Base-by-base conservation (phyloP, 2,329 filamentous ascomycete genomes). In the Stylonectria norvegica region DNA sequence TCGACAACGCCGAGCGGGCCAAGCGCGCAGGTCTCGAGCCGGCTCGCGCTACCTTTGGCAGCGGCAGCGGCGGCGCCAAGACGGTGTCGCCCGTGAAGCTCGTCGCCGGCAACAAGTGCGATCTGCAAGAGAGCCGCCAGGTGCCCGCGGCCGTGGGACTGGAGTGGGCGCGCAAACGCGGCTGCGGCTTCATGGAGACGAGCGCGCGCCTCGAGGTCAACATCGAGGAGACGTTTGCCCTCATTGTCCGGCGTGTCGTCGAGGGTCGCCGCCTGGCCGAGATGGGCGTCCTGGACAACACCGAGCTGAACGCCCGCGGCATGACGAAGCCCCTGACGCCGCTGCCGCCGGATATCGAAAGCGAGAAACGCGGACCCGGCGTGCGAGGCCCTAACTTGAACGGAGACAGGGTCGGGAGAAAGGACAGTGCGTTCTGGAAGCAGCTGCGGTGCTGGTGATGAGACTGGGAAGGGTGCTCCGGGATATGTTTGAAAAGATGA, bases 111-210 rank as follows among this genome's bases (percentile, higher is more conserved):
- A 93, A 93, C 69, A 93, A 91, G 69, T 90, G 86, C 70, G 87
- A 93, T 65, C 65, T 91, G 47, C 81, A 86, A 58, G 76, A 83
- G 55, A 76, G 72, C 52, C 70, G 87, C 34, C 75, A 81, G 61
- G 81, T 93, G 7, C 69, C 78, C n/a, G 85, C 85, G 5, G 75
- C 81, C 29, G 69, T 77, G 41, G 87, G 87, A 0, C 69, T 91
- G 30, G 85, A 89, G 53, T 93, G 87, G 86, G 85, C 87, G 36
- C 71, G 85, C 45, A 71, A 70, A 44, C 72, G 78, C 39, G 81
- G 81, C 30, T 91, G 86, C 65, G 87, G 86, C 27, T 93, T 93
- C 67, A 93, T 93, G 87, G 87, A 93, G 76, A 93, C 87, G 47
- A 89, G 84, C 57, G 87, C 87, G 4, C 71, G 86, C 39, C 79